Evolutionary conservation across 2,329 filamentous ascomycete genomes (phyloP), one percentile per base, ranked within the genome.

Genomic region (Coniella lustricola): DNA sequence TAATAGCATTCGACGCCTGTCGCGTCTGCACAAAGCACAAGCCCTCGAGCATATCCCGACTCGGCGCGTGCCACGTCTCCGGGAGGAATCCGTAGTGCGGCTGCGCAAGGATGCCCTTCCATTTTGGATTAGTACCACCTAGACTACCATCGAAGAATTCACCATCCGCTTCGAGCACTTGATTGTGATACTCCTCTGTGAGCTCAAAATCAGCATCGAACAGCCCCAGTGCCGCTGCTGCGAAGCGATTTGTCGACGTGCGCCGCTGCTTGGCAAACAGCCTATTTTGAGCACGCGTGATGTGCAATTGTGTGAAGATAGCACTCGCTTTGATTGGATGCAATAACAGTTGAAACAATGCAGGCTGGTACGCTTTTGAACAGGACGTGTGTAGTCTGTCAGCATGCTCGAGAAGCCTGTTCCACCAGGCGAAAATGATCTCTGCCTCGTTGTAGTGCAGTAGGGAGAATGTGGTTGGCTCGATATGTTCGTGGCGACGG

Each of bases 401-500:
- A 0, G 77, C 74, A 8, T 68, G 64, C 2, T 64, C 55, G 2
- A 65, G 64, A 22, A 82, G 65, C 0, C 61, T 55, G 14, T 66
- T 61, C 79, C 79, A 84, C 22, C 74, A 69, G 1, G 65, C 60
- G 1, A 80, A 62, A 3, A 82, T 67, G 0, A 60, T 66, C 41
- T 82, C 77, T 2, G 76, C 77, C 59, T 84, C 81, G 36, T 74
- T 65, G 55, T 83, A 81, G 63, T 84, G 75, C 46, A 81, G 65
- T 3, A 79, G 60, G 3, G 73, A 77, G 61, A 76, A 84, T 1
- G 72, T 79, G 2, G 66, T 69, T 0, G 74, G 67, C 18, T 81
- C 77, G 1, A 83, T 65, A 29, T 79, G 70, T 56, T 84, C 81
- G 52, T 77, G 81, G 55, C 81, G 82, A 35, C 80, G 71, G 37